Conservation (phyloP, 768 basidiomycete species). For the Polyporus arcularius region DNA sequence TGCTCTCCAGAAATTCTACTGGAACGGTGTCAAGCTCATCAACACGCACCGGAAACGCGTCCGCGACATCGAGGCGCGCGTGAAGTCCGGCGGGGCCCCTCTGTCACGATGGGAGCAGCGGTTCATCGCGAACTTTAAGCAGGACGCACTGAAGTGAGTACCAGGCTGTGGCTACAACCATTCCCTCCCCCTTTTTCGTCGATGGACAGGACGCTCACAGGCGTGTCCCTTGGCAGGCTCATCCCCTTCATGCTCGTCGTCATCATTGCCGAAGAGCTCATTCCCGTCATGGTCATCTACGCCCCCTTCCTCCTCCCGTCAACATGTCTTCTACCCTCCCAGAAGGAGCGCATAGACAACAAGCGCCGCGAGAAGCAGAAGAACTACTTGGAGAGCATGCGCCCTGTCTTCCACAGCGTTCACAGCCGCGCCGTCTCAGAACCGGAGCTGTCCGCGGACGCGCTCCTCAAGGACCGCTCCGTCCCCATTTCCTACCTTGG, state of each 20-base stretch:
- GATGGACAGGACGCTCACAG: not conserved
- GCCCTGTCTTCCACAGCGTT: slow-evolving; percentile 24
- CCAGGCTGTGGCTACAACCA: too few relatives aligned
- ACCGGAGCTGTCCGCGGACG: slow-evolving; percentile 38
- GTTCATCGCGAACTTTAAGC: slow-evolving; percentile 64
- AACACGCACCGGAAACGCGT: slow-evolving; percentile 60
- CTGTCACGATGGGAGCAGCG: slow-evolving; percentile 70
- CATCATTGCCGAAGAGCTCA: slow-evolving; percentile 74
- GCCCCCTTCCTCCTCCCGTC: slow-evolving; percentile 85
- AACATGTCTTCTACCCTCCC: slow-evolving; percentile 82
- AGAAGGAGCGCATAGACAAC: slow-evolving; percentile 63
- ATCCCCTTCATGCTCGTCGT: slow-evolving; percentile 79
- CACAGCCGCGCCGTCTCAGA: slow-evolving; percentile 15
- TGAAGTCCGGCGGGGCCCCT: slow-evolving; percentile 58
- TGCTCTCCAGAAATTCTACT: slow-evolving; percentile 72
- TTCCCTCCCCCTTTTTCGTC: not conserved
- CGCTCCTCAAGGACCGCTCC: slow-evolving; percentile 26
- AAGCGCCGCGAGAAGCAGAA: slow-evolving; percentile 49
- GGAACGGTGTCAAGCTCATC: slow-evolving; percentile 71
- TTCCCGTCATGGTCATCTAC: slow-evolving; percentile 84
- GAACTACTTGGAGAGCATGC: slow-evolving; percentile 20
- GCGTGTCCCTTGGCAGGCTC: slow-evolving; percentile 46
- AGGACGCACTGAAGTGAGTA: slow-evolving; percentile 70
- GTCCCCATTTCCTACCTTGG: slow-evolving; percentile 51
- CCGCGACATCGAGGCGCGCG: slow-evolving; percentile 53